Conservation (phyloP, 2,329 filamentous ascomycete genomes). For the Setomelanomma holmii region DNA sequence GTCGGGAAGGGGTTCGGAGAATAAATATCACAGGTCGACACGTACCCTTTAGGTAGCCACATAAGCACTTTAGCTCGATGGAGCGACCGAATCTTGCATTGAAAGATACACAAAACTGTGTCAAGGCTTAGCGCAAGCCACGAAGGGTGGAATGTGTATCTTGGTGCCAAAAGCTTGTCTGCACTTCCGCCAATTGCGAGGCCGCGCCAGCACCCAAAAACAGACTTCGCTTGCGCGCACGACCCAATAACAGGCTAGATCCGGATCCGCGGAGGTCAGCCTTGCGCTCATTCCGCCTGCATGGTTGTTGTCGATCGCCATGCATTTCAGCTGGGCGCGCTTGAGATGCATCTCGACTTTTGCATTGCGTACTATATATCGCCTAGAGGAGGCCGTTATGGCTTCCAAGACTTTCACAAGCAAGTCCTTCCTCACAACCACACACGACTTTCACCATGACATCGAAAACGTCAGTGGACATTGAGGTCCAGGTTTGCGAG, state of each 20-base stretch:
- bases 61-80: neutral
- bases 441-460: constrained; percentile 1
- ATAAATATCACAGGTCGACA: neutral
- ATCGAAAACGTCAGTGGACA: neutral
- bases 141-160: neutral
- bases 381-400: too few relatives aligned
- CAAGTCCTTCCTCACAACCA: neutral
- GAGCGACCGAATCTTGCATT: neutral
- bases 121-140: neutral
- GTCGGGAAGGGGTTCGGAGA: neutral
- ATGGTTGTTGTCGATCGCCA: neutral
- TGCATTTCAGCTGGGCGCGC: neutral
- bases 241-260: neutral
- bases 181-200: neutral
- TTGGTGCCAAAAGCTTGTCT: neutral
- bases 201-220: neutral
- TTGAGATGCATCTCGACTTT: neutral
- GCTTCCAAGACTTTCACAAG: too few relatives aligned
- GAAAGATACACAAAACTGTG: neutral
- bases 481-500: constrained; percentile 4
- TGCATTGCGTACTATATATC: too few relatives aligned
- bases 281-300: neutral
- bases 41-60: constrained; percentile 1
- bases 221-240: neutral
- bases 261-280: neutral